Conservation (phyloP, 805 yeast species). For the Ogataea pignaliae region DNA sequence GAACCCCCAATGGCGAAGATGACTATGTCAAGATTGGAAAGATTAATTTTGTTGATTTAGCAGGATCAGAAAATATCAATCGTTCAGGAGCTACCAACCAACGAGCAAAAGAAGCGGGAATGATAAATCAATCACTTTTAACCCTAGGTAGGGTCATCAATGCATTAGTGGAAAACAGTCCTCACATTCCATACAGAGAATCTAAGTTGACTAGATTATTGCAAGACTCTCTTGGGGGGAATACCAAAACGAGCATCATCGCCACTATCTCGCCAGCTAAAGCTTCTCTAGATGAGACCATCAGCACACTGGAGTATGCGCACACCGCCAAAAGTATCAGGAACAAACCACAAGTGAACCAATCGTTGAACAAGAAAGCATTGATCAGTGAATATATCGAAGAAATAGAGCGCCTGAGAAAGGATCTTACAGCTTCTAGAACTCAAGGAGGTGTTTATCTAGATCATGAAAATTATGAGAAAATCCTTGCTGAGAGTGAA, state of each 20-base stretch:
- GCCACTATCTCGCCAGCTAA: constrained; percentile 86
- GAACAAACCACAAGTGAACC: constrained; percentile 65
- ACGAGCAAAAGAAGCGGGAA: constrained; percentile 87
- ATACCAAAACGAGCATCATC: constrained; percentile 79
- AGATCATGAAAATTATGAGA: constrained; percentile 45
- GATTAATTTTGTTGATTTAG: constrained; percentile 80
- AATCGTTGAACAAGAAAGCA: constrained; percentile 54
- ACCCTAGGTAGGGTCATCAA: constrained; percentile 85
- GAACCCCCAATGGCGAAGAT: constrained; percentile 35
- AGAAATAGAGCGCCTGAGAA: constrained; percentile 52
- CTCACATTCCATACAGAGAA: constrained; percentile 82
- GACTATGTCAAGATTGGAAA: constrained; percentile 56
- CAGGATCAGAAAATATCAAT: constrained; percentile 84
- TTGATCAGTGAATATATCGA: constrained; percentile 48
- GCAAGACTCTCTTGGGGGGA: constrained; percentile 85
- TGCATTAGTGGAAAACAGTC: constrained; percentile 51
- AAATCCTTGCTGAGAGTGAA: constrained; percentile 39
- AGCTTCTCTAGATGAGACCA: constrained; percentile 72
- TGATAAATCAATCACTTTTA: constrained; percentile 76
- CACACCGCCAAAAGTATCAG: constrained; percentile 78
- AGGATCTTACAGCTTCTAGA: constrained; percentile 60
- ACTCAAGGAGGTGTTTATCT: constrained; percentile 64
- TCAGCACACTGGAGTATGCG: constrained; percentile 84
- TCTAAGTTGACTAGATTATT: constrained; percentile 74
- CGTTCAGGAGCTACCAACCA: constrained; percentile 81